Evolutionary conservation across 306 rosid species (phyloP).

Genomic region (Malus sylvestris): DNA sequence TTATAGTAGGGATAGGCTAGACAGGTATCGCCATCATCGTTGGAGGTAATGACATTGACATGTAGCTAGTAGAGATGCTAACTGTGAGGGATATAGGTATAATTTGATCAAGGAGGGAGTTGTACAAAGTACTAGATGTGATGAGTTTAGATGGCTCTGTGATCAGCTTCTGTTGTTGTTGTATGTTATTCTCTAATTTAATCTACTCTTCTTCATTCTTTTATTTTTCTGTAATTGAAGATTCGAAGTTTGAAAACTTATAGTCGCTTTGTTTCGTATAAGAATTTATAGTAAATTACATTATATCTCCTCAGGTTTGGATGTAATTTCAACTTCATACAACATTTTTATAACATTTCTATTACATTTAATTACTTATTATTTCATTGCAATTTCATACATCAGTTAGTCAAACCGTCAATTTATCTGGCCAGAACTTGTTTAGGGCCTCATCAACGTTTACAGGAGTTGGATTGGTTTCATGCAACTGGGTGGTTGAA

Average conservation of each 20-base stretch:
- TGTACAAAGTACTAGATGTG: constrained; percentile 23
- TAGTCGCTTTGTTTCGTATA: neutral
- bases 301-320: too few species aligned
- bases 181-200: neutral
- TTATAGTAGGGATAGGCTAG: constrained; percentile 31
- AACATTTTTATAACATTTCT: too few species aligned
- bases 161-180: neutral
- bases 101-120: neutral
- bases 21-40: constrained; percentile 39
- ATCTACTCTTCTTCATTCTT: neutral
- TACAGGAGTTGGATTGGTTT: neutral
- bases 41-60: constrained; percentile 29
- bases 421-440: neutral
- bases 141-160: constrained; percentile 21
- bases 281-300: neutral
- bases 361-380: too few species aligned
- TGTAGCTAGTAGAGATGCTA: constrained; percentile 9
- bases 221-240: neutral
- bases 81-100: constrained; percentile 3
- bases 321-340: too few species aligned
- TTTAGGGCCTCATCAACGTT: neutral
- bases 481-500: neutral
- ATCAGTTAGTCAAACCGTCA: too few species aligned
- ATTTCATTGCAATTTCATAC: too few species aligned
- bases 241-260: neutral